Evolutionary conservation across 208 protist species (phyloP).

Genomic region (Leishmania mexicana): DNA sequence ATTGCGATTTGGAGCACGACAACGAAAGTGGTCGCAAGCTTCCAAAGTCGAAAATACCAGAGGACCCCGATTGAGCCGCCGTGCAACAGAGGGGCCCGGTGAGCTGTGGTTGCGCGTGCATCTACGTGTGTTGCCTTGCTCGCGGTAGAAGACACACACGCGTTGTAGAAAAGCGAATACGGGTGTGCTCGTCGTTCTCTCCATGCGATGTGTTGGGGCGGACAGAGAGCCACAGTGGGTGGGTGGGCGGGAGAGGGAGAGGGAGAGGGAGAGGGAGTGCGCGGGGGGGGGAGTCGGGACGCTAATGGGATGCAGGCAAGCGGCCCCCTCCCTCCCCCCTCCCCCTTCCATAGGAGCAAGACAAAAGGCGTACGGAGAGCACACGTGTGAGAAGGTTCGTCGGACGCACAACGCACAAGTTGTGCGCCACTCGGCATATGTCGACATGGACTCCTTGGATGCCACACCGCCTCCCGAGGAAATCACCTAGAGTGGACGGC

Average conservation of each 20-base stretch:
- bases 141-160: not conserved
- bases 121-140: not conserved
- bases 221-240: not conserved
- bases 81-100: too few relatives aligned
- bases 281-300: too few relatives aligned
- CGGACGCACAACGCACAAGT: not conserved
- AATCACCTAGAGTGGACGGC: not conserved
- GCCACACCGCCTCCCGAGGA: too few relatives aligned
- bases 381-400: not conserved
- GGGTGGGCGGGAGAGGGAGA: not conserved
- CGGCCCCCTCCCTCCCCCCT: too few relatives aligned
- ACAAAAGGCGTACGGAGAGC: not conserved
- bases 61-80: too few relatives aligned
- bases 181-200: not conserved
- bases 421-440: not conserved
- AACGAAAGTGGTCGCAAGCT: not conserved
- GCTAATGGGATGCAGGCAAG: too few relatives aligned
- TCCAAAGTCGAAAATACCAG: not conserved
- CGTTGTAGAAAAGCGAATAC: not conserved
- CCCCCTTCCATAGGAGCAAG: not conserved
- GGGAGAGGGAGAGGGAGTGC: not conserved
- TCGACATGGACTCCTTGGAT: too few relatives aligned
- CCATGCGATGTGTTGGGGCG: too few relatives aligned
- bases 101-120: not conserved
- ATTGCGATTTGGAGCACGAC: not conserved